Base-by-base conservation (phyloP, 2,329 filamentous ascomycete genomes). In the Alternaria burnsii region DNA sequence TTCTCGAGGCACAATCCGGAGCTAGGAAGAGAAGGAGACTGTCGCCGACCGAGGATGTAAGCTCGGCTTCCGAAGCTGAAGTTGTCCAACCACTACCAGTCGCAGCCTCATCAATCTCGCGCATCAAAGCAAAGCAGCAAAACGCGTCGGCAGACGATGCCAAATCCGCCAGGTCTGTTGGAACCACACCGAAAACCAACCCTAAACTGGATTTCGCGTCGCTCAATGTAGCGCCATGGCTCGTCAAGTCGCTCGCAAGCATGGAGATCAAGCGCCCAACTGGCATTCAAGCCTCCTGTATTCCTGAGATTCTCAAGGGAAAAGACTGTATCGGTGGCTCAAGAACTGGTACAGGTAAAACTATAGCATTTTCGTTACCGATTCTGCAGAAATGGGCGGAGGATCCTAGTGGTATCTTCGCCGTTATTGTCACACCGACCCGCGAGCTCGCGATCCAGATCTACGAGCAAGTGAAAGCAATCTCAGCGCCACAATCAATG, bases 321-420 rank as follows among this genome's bases (percentile, higher is more conserved):
- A 87, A 91, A 70, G 94, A 99, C 80, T 97, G 74, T 76, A 97
- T 99, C 70, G 95, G 95, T 74, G 94, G 94, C 38, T 97, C 92
- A 74, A 87, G 93, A 64, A 99, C 95, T 0, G 95, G 95, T 83
- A 97, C 94, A 12, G 95, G 95, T 80, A 99, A 99, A 82, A 99
- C 95, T 4, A 89, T 98, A 43, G 94, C 95, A 1, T 99, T 99
- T 79, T 92, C 94, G 1, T 93, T 94, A 10, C 95, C 95, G 0
- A 97, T 99, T 61, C 82, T 99, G 65, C 94, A 98, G 77, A 91
- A 90, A 78, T 98, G 94, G 93, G 89, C 94, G 2, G 87, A 93
- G 74, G 94, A 99, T 81, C 95, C 95, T 1, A 90, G 90, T 60
- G 95, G 93, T 43, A 94, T 98, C 70, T 99, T 92, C 78, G 94